phyloP scores from a whole-genome alignment of 2,329 filamentous ascomycete genomes.

The Fusarium nematophilum region DNA sequence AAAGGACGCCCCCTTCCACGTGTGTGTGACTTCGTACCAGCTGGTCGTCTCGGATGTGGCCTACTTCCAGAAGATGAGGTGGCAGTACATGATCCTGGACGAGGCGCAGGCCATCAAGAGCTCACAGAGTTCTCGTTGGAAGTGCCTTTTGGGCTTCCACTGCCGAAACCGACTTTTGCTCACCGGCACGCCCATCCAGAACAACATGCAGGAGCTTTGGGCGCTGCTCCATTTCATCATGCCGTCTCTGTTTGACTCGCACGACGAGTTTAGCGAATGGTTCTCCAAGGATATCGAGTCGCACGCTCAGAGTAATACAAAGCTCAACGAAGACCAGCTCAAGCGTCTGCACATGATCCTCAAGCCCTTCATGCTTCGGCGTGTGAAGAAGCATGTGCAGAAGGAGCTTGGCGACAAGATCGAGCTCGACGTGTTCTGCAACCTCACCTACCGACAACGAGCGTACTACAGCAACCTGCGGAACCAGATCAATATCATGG shows the following conservation, averaged over 20 bases:
- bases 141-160: conserved; percentile 91
- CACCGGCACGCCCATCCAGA: conserved; percentile 97
- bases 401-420: conserved; percentile 99
- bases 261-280: conserved; percentile 94
- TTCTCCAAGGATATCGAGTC: conserved; percentile 98
- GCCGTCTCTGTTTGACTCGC: conserved; percentile 97
- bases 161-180: conserved; percentile 94
- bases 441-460: conserved; percentile 94
- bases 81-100: conserved; percentile 99
- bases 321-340: conserved; percentile 97
- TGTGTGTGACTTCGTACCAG: conserved; percentile 96
- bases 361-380: conserved; percentile 99
- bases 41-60: conserved; percentile 94
- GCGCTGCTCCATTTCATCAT: conserved; percentile 98
- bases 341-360: conserved; percentile 98
- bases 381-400: conserved; percentile 99
- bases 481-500: conserved; percentile 98
- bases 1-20: conserved; percentile 93
- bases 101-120: conserved; percentile 99
- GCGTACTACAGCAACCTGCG: conserved; percentile 92
- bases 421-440: conserved; percentile 94
- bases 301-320: conserved; percentile 98
- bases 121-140: conserved; percentile 95
- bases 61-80: conserved; percentile 99
- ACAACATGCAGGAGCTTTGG: conserved; percentile 99